Conservation (phyloP, 805 yeast species). For the Brettanomyces sp. region DNA sequence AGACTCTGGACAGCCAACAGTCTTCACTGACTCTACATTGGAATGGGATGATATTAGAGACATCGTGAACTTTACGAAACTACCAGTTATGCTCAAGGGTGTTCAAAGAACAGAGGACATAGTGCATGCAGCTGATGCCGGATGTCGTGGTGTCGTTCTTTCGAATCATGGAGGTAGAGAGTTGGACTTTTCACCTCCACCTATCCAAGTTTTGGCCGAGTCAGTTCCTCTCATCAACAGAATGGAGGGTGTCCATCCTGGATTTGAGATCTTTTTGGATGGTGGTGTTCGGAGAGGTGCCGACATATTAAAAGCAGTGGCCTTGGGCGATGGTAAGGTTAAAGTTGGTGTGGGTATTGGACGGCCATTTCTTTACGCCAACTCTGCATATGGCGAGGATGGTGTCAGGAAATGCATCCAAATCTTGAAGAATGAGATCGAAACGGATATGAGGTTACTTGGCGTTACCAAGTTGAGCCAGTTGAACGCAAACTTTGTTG, state of each 20-base stretch:
- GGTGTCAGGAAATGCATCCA: constrained; percentile 52
- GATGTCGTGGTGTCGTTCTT: constrained; percentile 52
- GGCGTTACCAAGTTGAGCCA: constrained; percentile 46
- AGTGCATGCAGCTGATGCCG: constrained; percentile 43
- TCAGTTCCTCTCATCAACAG: constrained; percentile 36
- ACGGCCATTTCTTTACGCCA: constrained; percentile 67
- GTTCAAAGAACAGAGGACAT: constrained; percentile 58
- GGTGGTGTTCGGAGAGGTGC: constrained; percentile 76
- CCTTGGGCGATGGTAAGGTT: constrained; percentile 53
- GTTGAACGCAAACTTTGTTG: constrained; percentile 29
- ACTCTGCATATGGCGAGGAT: constrained; percentile 68
- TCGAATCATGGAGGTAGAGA: constrained; percentile 75
- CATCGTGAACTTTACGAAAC: constrained; percentile 41
- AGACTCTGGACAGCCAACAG: constrained; percentile 4
- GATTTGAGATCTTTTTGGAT: constrained; percentile 58
- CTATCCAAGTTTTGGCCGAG: constrained; percentile 51
- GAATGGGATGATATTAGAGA: constrained; percentile 54
- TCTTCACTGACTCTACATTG: constrained; percentile 17
- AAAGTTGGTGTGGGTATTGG: constrained; percentile 49
- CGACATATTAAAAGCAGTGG: constrained; percentile 67
- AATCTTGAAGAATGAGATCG: constrained; percentile 42
- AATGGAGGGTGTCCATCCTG: constrained; percentile 29
- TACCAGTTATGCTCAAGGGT: constrained; percentile 50
- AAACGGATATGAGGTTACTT: constrained; percentile 50
- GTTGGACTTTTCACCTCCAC: constrained; percentile 51